Conservation (phyloP, 2,329 filamentous ascomycete species). For the Escovopsis weberi region DNA sequence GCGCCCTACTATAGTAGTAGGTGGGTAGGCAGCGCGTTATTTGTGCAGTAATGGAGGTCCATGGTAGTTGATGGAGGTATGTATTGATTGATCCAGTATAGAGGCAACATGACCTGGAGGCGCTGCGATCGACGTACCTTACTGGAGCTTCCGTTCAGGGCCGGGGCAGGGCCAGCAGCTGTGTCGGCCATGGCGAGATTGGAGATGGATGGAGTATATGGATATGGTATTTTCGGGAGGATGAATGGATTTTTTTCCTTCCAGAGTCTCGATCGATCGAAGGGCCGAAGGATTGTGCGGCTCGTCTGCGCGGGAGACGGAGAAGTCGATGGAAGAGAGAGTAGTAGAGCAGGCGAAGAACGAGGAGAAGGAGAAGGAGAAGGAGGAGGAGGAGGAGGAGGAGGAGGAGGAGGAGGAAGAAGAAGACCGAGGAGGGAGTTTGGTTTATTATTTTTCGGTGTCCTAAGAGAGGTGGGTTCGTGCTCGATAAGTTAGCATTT, state of each 20-base stretch:
- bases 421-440: not conserved
- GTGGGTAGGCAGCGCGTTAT: not conserved
- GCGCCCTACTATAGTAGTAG: not conserved
- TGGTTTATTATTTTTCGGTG: too few relatives aligned
- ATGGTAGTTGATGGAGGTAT: too few relatives aligned
- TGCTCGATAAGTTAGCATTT: too few relatives aligned
- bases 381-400: not conserved
- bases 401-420: conserved; percentile 4
- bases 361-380: conserved; percentile 1
- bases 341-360: not conserved
- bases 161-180: conserved; percentile 10
- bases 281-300: not conserved
- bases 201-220: conserved; percentile 19
- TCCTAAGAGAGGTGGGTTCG: too few relatives aligned
- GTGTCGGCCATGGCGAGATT: conserved; percentile 16
- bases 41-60: too few relatives aligned
- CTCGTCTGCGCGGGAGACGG: not conserved
- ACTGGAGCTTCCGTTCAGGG: conserved; percentile 37
- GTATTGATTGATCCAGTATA: too few relatives aligned
- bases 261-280: not conserved
- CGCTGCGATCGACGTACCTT: conserved; percentile 25
- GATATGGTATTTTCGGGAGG: too few relatives aligned
- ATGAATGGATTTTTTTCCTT: not conserved
- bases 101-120: too few relatives aligned
- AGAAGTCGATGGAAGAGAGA: not conserved